phyloP scores from a whole-genome alignment of 441 rosid genomes.

The Croton setiger region DNA sequence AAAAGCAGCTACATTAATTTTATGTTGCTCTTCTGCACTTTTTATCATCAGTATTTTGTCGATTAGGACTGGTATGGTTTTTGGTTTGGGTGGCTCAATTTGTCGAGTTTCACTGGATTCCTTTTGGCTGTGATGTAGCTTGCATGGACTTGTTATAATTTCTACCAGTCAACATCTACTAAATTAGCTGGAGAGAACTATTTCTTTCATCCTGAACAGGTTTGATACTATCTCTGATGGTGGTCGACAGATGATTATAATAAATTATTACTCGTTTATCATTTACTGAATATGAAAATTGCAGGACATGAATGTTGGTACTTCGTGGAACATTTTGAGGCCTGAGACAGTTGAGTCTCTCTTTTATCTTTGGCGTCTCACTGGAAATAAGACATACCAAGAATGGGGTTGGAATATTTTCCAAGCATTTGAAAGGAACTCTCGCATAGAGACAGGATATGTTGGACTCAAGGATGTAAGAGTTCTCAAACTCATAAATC shows the following conservation, averaged over 20 bases:
- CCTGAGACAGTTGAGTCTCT: slow-evolving; percentile 97
- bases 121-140: slow-evolving; percentile 44
- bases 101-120: neutral
- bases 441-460: slow-evolving; percentile 76
- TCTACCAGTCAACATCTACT: slow-evolving; percentile 85
- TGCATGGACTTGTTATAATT: slow-evolving; percentile 96
- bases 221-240: slow-evolving; percentile 20
- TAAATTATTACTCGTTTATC: neutral
- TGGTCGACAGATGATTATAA: neutral
- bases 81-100: neutral
- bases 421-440: slow-evolving; percentile 89
- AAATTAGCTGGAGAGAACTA: slow-evolving; percentile 97
- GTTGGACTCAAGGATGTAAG: slow-evolving; percentile 96
- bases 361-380: slow-evolving; percentile 91
- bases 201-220: slow-evolving; percentile 71
- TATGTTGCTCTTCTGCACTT: neutral
- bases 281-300: neutral
- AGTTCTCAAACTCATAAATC: slow-evolving; percentile 1
- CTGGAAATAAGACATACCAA: slow-evolving; percentile 89
- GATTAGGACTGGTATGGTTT: neutral
- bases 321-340: slow-evolving; percentile 89
- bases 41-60: neutral
- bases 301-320: slow-evolving; percentile 94
- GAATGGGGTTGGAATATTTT: slow-evolving; percentile 99
- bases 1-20: neutral